Evolutionary conservation across 2,329 filamentous ascomycete genomes (phyloP), one percentile per base, ranked within the genome.

Genomic region (Phaeosphaeria sp.): DNA sequence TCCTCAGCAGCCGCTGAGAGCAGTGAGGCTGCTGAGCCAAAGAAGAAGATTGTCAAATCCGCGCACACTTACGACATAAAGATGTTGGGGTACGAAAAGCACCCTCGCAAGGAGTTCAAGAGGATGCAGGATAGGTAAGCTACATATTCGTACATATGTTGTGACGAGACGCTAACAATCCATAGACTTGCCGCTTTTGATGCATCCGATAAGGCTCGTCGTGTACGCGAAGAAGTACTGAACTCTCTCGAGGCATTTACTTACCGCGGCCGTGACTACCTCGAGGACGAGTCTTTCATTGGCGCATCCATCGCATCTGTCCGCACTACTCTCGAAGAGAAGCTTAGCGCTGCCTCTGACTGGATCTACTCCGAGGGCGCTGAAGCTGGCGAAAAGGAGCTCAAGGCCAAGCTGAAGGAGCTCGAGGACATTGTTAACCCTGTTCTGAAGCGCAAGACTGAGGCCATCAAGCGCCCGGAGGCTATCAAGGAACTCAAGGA

Each of bases 201-300:
- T 65, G 83, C 86, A 23, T 97, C 94, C 2, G 95, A 99, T 78
- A 86, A 85, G 65, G 87, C 90, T 25, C 90, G 93, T 50, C 80
- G 88, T 36, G 82, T 88, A 56, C 88, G 93, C 30, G 93, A 97
- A 74, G 94, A 97, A 75, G 87, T 91, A 0, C 82, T 97, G 56
- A 99, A 98, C 79, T 90, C 91, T 64, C 87, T 99, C n/a, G 95
- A 99, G 78, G 89, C 86, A 13, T 98, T 90, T 77, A 97, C 94
- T 15, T 99, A 99, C 83, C 90, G 88, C 71, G 86, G 91, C 25
- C 89, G 93, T 23, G 93, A 97, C 75, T 84, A 96, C 46, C 83
- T 97, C 1, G 89, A 92, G 43, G 89, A 90, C 59, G 88, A 91
- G 48, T 83, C 84, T 0, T 98, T 97, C 74, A 81, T 90, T 52